phyloP scores from a whole-genome alignment of 139 green algal genomes.

The Chlamydomonas sphaeroides region DNA sequence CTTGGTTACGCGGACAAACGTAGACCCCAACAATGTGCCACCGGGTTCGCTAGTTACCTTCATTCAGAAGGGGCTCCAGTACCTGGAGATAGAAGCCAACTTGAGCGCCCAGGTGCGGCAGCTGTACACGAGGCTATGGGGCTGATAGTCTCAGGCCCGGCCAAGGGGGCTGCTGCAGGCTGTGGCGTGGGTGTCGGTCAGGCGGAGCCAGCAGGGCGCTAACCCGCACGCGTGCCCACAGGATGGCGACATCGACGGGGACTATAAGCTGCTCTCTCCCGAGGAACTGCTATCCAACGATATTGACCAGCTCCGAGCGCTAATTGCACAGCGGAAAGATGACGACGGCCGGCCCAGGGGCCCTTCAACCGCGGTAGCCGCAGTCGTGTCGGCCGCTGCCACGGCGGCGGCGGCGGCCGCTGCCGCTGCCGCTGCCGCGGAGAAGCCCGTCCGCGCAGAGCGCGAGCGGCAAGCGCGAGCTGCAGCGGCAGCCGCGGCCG shows the following conservation, averaged over 20 bases:
- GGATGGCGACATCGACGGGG: constrained; percentile 82
- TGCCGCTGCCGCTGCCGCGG: too few species aligned
- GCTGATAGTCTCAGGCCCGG: too few species aligned
- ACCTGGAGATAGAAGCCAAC: constrained; percentile 97
- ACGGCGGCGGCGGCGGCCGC: not conserved
- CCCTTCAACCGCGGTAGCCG: constrained; percentile 28
- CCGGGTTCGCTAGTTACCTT: constrained; percentile 92
- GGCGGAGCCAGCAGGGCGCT: too few species aligned
- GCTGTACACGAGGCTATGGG: too few species aligned
- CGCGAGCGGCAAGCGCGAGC: not conserved
- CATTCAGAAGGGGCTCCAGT: constrained; percentile 97
- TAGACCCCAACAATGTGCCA: constrained; percentile 89
- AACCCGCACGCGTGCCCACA: too few species aligned
- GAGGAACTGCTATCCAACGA: constrained; percentile 91
- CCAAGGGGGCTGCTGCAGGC: too few species aligned
- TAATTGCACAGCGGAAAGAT: constrained; percentile 68
- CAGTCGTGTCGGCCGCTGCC: not conserved
- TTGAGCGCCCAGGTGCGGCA: constrained; percentile 64
- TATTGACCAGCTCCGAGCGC: constrained; percentile 82
- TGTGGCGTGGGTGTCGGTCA: too few species aligned
- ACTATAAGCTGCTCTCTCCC: constrained; percentile 88
- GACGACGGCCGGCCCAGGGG: constrained; percentile 43
- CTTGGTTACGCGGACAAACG: constrained; percentile 64
- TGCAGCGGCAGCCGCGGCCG: too few species aligned
- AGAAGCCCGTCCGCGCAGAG: not conserved